Conservation (phyloP, 1,139 yeast species). For the Saccharomyces hybrid region DNA sequence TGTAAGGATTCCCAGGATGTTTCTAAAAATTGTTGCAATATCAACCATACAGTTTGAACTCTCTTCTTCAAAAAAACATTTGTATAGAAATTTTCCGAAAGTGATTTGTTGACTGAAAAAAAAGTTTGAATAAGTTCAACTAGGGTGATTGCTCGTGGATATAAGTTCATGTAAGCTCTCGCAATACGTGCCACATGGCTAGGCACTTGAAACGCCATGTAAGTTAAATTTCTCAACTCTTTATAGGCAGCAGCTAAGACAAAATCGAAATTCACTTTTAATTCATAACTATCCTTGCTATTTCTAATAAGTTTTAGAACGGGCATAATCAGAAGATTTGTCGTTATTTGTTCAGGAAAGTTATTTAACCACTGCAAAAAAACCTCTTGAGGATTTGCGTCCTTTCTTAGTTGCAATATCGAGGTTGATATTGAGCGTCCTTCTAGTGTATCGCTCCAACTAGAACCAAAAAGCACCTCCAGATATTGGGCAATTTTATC, state of each 20-base stretch:
- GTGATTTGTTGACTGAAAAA: slow-evolving; percentile 3
- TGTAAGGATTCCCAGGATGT: not conserved
- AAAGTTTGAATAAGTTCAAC: slow-evolving; percentile 41
- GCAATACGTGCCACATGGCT: slow-evolving; percentile 38
- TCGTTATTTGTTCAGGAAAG: slow-evolving; percentile 12
- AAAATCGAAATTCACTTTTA: slow-evolving; percentile 46
- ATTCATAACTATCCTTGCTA: slow-evolving; percentile 11
- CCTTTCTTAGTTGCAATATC: slow-evolving; percentile 38
- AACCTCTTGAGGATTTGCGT: slow-evolving; percentile 38
- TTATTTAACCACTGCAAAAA: slow-evolving; percentile 43
- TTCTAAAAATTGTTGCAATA: not conserved
- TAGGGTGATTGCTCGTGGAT: slow-evolving; percentile 52
- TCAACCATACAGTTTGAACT: not conserved
- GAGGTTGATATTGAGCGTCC: slow-evolving; percentile 58
- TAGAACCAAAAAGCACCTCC: slow-evolving; percentile 53
- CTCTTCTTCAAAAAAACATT: not conserved
- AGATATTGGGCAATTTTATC: slow-evolving; percentile 37
- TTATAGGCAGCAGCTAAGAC: slow-evolving; percentile 40
- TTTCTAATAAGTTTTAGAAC: slow-evolving; percentile 35
- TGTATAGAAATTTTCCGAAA: not conserved
- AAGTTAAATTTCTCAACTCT: slow-evolving; percentile 46
- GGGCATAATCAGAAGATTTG: slow-evolving; percentile 31
- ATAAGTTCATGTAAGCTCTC: slow-evolving; percentile 41
- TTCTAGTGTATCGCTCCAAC: slow-evolving; percentile 69
- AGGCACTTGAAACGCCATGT: slow-evolving; percentile 56